Base-by-base conservation (phyloP, 1,284 basidiomycete species). In the Flammula alnicola region DNA sequence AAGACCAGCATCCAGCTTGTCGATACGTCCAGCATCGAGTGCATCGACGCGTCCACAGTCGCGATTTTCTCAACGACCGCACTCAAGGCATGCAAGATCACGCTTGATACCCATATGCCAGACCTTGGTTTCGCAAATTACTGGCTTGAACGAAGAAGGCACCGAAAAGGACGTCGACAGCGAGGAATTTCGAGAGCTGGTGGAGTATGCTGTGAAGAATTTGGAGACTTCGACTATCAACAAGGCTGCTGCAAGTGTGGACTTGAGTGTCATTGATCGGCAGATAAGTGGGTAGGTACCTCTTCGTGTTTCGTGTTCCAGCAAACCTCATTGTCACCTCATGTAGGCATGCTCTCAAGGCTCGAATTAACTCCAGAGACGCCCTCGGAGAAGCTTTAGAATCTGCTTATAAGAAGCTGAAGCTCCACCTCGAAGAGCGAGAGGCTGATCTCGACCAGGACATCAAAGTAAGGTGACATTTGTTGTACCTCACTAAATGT, bases 321-420 rank as follows among this genome's bases (percentile, higher is more conserved):
- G 29, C n/a, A 41, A 7, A 31, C 44, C 42, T 35, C 40, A 48
- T 38, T 43, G 14, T 26, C 35, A 54, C 44, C 51, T 49, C 30
- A 22, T 27, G 16, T 54, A 88, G 85, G 10, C 79, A 76, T 63
- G 68, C 76, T 17, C 73, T 84, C 62, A 91, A 90, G 63, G 85
- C 86, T n/a, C 78, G 79, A 26, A 78, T 91, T 47, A 80, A 84
- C 51, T 79, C 79, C 10, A 72, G 78, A 41, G 83, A 88, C 59
- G 63, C 59, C 4, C 72, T 87, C 4, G 83, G 81, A 7, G 72
- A 79, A 23, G 86, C 86, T 0, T 63, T 91, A 5, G 71, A 80
- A 47, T 68, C 68, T 22, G 75, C 76, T 1, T 81, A 80, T 54
- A 55, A 61, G 26, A 70, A 67, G 47, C 68, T 90, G 17, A 85